Base-by-base conservation (phyloP, 192 early-diverging fungal species). In the Funneliformis mosseae region DNA sequence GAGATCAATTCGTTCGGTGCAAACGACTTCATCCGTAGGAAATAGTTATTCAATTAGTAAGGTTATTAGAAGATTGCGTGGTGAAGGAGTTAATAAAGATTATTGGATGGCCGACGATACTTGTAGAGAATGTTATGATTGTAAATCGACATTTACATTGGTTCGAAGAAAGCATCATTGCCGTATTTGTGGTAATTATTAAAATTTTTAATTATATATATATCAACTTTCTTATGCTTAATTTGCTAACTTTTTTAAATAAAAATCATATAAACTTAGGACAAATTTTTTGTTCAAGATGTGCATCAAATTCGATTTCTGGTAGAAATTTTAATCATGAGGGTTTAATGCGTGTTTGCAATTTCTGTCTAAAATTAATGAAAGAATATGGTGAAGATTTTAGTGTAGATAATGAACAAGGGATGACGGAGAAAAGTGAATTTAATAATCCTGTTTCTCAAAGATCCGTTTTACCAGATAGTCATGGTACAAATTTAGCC, bases 21-120 rank as follows among this genome's bases (percentile, higher is more conserved):
- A 82, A 39, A 83, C 89, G 63, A 80, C 79, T 64, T 79, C 88
- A 77, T 81, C 87, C 67, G 59, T 86, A 55, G 79, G 84, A 42
- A 82, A 88, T 50, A 83, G 81, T 8, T 84, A 89, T 50, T 91
- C 90, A 0, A 67, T 89, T 8, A 85, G 83, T 11, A 84, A 84
- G 59, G 83, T 89, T 60, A 82, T 91, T 21, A 83, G 87, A 16
- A 82, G 89, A 16, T 66, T 91, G 8, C 81, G 90, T 38, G 90
- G 90, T 6, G 88, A 90, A 41, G 86, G 88, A 18, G 83, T 84
- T 42, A 89, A 86, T 72, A 86, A 82, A 74, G 91, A 93, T 23
- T 94, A 91, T 74, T 95, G 94, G 94, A 96, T 96, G 94, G 87
- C 89, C 12, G 94, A 96, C 77, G 94, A 96, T 48, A 91, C 89